A percentile compares a stretch with the other conserved stretches of the same genome.
Evolutionary conservation across 306 rosid species (phyloP).

Genomic region (Lithocarpus polystachyus): DNA sequence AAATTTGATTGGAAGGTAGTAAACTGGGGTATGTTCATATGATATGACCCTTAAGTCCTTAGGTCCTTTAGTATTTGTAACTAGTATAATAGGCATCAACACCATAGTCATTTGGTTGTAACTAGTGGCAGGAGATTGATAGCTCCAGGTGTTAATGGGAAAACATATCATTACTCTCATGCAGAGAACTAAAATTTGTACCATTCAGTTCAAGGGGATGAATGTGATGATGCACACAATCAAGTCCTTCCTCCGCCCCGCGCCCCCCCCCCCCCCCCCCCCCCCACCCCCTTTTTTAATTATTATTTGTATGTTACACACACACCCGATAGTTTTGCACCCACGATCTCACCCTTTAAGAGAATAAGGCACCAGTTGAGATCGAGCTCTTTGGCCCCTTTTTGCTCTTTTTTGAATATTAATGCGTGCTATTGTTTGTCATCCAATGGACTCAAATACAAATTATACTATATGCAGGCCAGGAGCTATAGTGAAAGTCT

Average conservation of each 20-base stretch:
- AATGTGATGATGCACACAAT: not conserved
- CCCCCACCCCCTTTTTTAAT: no score
- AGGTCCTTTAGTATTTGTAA: not conserved
- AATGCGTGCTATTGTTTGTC: not conserved
- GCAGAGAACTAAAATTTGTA: not conserved
- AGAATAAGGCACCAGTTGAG: no score
- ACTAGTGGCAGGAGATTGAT: no score
- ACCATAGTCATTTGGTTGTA: not conserved
- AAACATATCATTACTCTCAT: not conserved
- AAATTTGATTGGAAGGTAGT: not conserved
- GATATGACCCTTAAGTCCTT: not conserved
- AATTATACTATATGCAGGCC: not conserved
- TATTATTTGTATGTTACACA: no score
- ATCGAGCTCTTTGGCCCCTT: not conserved
- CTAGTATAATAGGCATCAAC: not conserved
- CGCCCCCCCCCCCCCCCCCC: no score
- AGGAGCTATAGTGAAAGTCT: not conserved
- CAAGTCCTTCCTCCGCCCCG: no score
- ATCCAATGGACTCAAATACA: not conserved
- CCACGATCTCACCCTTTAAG: no score
- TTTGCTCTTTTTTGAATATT: not conserved
- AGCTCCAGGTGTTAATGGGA: not conserved
- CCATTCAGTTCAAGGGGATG: not conserved
- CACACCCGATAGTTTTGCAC: no score
- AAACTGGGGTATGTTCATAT: not conserved